Evolutionary conservation across 23 red algal genomes (phyloP), one percentile per base, ranked within the genome.

Genomic region (Gracilaria vermiculophylla): DNA sequence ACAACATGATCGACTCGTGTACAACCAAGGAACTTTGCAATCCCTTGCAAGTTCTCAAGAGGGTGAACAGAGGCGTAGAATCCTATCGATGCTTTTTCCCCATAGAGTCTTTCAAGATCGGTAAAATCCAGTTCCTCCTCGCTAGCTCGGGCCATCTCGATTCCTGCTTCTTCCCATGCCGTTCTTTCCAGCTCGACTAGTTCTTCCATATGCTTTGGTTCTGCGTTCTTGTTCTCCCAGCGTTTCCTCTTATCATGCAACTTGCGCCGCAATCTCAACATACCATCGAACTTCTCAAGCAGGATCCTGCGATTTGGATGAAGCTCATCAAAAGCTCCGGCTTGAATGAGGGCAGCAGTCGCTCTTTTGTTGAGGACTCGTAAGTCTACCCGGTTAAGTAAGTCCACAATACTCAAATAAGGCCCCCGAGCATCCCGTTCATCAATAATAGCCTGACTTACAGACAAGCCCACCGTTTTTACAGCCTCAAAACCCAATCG

Each of bases 401-500:
- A 52, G 36, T 95, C 96, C 28, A 62, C 69, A 19, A 95, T 90
- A 29, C 57, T 89, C 9, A 24, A 7, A 56, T 88, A 98, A 43
- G 92, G 71, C 29, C 96, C 89, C 25, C 53, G 23, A 25, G 43
- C 43, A 43, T 89, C 54, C 53, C 92, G 39, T 49, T 98, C 92
- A 33, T 90, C 73, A 12, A 95, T 55, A 31, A 95, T 50, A 1
- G 89, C 88, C 25, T 57, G 37, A 25, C 87, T 82, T 24, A 87
- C 89, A 33, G 90, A 85, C n/a, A 34, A 77, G n/a, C 92, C 88
- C 25, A 98, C 87, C 34, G 83, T 94, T 56, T 95, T 98, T 20
- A 98, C 80, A 27, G 92, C 92, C 47, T 91, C 96, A 51, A 98
- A 83, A 28, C 96, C 96, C 39, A 92, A 93, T 25, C 81, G 62